Conservation (phyloP, 179 eudicot genomes). For the Actinidia polygama region DNA sequence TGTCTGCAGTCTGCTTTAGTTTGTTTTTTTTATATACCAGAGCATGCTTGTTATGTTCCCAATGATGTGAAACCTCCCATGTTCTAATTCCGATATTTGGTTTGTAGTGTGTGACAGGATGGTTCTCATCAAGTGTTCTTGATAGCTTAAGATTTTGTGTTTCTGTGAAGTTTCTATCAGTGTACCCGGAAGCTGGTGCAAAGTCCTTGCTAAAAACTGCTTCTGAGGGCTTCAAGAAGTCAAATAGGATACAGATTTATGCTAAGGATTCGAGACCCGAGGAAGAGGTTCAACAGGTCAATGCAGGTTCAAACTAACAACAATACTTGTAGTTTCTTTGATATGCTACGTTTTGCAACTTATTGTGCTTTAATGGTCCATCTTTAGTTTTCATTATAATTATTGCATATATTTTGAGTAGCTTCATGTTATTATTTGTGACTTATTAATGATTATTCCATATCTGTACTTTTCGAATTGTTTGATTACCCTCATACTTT, state of each 20-base stretch:
- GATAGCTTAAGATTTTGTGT: slow-evolving; percentile 62
- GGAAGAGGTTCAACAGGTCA: slow-evolving; percentile 43
- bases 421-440: too few species aligned
- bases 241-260: slow-evolving; percentile 50
- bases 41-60: neutral
- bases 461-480: too few species aligned
- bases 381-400: too few species aligned
- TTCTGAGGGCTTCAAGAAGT: slow-evolving; percentile 60
- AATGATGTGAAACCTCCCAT: neutral
- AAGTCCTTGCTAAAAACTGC: slow-evolving; percentile 53
- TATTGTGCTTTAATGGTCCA: too few species aligned
- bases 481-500: neutral
- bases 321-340: neutral
- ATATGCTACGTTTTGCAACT: neutral
- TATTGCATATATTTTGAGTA: too few species aligned
- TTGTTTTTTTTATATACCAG: neutral
- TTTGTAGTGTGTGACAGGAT: slow-evolving; percentile 74
- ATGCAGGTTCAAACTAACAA: slow-evolving; percentile 49
- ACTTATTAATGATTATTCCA: too few species aligned
- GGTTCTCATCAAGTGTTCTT: slow-evolving; percentile 64
- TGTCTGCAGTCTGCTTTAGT: neutral
- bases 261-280: slow-evolving; percentile 42
- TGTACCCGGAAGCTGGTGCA: slow-evolving; percentile 69
- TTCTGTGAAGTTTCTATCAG: slow-evolving; percentile 68
- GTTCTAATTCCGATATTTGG: slow-evolving; percentile 5